These are phyloP conservation scores for Cutaneotrichosporon dermatis DNA, from an alignment of 1,284 basidiomycete species.

Conservation along the genomic window DNA sequence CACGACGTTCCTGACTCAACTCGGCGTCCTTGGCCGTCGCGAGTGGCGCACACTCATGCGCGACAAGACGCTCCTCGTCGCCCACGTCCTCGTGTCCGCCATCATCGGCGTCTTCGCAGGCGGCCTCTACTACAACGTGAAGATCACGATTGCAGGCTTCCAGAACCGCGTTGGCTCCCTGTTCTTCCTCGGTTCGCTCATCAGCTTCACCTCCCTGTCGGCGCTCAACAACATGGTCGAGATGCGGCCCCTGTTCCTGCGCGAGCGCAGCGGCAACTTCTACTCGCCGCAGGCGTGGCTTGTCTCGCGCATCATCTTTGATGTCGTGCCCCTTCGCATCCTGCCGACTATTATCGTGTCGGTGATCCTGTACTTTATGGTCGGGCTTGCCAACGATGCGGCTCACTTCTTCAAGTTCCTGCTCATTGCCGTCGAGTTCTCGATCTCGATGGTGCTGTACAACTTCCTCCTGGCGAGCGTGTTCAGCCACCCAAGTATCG, in stretches of 20 bases:
- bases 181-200: conserved; percentile 81
- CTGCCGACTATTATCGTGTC: conserved; percentile 91
- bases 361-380: conserved; percentile 93
- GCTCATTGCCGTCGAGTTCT: conserved; percentile 69
- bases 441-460: conserved; percentile 79
- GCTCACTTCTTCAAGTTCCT: conserved; percentile 77
- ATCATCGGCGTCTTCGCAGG: conserved; percentile 74
- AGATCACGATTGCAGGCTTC: conserved; percentile 77
- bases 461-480: conserved; percentile 79
- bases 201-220: conserved; percentile 80
- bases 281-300: conserved; percentile 65
- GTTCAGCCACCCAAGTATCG: conserved; percentile 78
- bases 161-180: conserved; percentile 81
- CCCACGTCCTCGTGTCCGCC: conserved; percentile 65
- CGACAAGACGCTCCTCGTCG: conserved; percentile 73
- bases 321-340: conserved; percentile 86
- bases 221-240: conserved; percentile 80
- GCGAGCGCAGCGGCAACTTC: conserved; percentile 74
- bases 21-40: conserved; percentile 68
- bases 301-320: conserved; percentile 91
- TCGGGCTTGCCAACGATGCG: conserved; percentile 66
- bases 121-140: conserved; percentile 76
- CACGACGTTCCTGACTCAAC: conserved; percentile 77
- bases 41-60: conserved; percentile 76
- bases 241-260: conserved; percentile 73